phyloP scores from a whole-genome alignment of 345 rosid genomes.

The Triadica sebifera region DNA sequence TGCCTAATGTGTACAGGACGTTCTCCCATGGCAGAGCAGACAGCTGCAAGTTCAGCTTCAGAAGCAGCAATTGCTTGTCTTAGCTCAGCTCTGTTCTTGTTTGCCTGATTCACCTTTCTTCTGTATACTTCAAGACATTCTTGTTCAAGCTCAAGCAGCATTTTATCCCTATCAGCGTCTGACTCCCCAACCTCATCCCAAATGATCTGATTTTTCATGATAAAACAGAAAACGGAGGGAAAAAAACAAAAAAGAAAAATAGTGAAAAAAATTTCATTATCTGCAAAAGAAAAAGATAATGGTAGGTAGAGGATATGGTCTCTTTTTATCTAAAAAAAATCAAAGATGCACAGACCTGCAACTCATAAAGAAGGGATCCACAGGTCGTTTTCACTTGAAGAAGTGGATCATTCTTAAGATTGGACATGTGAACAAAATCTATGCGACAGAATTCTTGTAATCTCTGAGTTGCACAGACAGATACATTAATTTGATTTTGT shows the following conservation, averaged over 20 bases:
- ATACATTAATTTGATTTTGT: not conserved
- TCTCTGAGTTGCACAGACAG: not conserved
- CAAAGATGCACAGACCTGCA: conserved; percentile 52
- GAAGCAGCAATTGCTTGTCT: conserved; percentile 78
- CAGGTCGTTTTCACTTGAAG: conserved; percentile 78
- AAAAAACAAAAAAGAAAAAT: not conserved
- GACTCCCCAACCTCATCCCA: conserved; percentile 99
- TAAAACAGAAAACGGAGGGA: not conserved
- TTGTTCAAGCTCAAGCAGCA: conserved; percentile 87
- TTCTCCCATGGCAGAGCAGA: conserved; percentile 89
- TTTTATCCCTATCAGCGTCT: conserved; percentile 74
- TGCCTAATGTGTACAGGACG: conserved; percentile 86
- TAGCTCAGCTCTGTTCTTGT: conserved; percentile 77
- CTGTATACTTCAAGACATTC: conserved; percentile 94
- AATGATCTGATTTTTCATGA: conserved; percentile 49
- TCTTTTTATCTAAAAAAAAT: no score
- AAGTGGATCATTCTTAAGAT: conserved; percentile 43
- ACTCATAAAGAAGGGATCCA: conserved; percentile 76
- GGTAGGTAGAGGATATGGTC: no score
- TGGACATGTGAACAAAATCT: conserved; percentile 46
- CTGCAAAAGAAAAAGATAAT: not conserved
- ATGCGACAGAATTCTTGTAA: not conserved
- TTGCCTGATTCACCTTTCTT: conserved; percentile 89
- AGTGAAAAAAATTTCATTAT: not conserved
- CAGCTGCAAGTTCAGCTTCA: conserved; percentile 88